Evolutionary conservation across 1,284 basidiomycete genomes (phyloP).

Genomic region (Melampsora larici-populina): DNA sequence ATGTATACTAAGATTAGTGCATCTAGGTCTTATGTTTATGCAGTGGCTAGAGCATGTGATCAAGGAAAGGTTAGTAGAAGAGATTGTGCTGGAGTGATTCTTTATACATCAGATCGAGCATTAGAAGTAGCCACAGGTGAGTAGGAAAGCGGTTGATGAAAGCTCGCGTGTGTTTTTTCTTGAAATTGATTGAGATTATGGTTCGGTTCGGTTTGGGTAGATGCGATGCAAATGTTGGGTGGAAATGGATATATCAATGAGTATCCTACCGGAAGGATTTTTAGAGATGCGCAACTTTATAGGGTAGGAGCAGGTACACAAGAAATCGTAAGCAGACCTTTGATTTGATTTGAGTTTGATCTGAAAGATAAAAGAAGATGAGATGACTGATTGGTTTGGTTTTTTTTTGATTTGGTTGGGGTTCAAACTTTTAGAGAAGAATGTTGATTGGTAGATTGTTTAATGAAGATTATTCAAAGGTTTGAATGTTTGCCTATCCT

Average conservation of each 20-base stretch:
- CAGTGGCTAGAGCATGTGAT: slow-evolving; percentile 84
- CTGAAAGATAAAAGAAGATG: slow-evolving; percentile 80
- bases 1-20: slow-evolving; percentile 94
- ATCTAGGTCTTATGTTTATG: slow-evolving; percentile 84
- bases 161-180: too few species aligned
- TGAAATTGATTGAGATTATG: too few species aligned
- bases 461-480: slow-evolving; percentile 43
- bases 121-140: slow-evolving; percentile 72
- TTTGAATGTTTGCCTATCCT: not conserved
- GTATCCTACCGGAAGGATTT: slow-evolving; percentile 77
- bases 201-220: slow-evolving; percentile 52
- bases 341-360: not conserved
- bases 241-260: slow-evolving; percentile 93
- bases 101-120: slow-evolving; percentile 83
- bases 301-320: slow-evolving; percentile 81
- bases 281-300: slow-evolving; percentile 79
- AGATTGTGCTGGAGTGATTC: slow-evolving; percentile 85
- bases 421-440: too few species aligned
- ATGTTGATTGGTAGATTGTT: slow-evolving; percentile 50
- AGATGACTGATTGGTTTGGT: slow-evolving; percentile 75
- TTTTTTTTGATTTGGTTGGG: not conserved
- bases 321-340: slow-evolving; percentile 40
- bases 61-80: slow-evolving; percentile 72
- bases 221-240: slow-evolving; percentile 85
- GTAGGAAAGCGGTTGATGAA: too few species aligned